Percentiles rank a stretch among this genome's conserved stretches.
These are phyloP conservation scores for Chalciporus piperatoides DNA, from an alignment of 1,284 basidiomycete genomes.

Conservation along the genomic window DNA sequence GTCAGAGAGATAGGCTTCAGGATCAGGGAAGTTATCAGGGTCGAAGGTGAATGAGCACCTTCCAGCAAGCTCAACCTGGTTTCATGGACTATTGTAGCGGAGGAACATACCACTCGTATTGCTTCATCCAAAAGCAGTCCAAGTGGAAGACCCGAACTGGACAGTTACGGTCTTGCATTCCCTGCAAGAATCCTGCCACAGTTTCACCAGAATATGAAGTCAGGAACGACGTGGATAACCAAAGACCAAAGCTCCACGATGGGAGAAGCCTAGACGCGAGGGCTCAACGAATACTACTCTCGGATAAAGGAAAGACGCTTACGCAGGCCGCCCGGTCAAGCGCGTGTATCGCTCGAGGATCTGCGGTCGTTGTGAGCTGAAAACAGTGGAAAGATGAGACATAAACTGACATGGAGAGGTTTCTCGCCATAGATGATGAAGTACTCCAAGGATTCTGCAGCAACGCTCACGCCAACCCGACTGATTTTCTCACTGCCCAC, in stretches of 20 bases:
- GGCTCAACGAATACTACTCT: not conserved
- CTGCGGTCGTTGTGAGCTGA: constrained; percentile 7
- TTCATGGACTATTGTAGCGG: not conserved
- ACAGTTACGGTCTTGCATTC: constrained; percentile 65
- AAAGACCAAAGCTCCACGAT: constrained; percentile 71
- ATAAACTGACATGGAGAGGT: constrained; percentile 49
- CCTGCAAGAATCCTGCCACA: constrained; percentile 64
- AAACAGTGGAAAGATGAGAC: not conserved
- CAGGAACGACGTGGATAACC: constrained; percentile 75
- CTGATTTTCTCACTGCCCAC: constrained; percentile 73
- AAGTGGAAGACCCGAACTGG: constrained; percentile 75
- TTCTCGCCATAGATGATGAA: constrained; percentile 67
- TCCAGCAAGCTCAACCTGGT: not conserved
- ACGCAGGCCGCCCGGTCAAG: constrained; percentile 23
- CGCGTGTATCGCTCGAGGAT: constrained; percentile 22
- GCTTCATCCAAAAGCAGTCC: constrained; percentile 81
- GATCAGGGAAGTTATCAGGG: constrained; percentile 71
- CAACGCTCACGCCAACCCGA: constrained; percentile 65
- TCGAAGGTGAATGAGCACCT: constrained; percentile 78
- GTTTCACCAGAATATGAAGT: constrained; percentile 67
- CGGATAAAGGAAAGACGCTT: not conserved
- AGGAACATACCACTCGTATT: constrained; percentile 59
- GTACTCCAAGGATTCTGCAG: constrained; percentile 61
- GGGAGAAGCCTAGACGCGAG: constrained; percentile 49
- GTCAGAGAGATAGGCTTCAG: constrained; percentile 59